Percentiles rank a stretch among this genome's conserved stretches.
phyloP scores from a whole-genome alignment of 345 rosid genomes.

The Aquilaria sinensis region DNA sequence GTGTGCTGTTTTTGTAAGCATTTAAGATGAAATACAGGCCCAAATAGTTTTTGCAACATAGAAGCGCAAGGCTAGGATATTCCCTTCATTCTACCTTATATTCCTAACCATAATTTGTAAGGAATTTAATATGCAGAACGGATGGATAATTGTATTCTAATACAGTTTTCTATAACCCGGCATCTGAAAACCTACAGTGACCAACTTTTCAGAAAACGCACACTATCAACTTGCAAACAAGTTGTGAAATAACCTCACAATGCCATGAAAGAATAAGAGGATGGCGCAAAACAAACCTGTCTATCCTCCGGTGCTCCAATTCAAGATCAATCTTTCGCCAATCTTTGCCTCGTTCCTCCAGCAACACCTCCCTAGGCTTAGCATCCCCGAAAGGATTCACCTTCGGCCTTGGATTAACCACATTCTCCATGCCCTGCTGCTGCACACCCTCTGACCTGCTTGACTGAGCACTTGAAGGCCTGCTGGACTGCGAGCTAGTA shows the following conservation, averaged over 20 bases:
- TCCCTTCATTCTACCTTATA: too few species aligned
- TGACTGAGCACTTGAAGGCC: constrained; percentile 92
- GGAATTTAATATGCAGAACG: too few species aligned
- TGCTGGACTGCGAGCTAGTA: constrained; percentile 81
- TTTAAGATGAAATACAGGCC: too few species aligned
- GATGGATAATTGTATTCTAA: too few species aligned
- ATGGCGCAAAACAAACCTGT: constrained; percentile 36
- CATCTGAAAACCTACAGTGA: not conserved
- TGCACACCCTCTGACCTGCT: constrained; percentile 69
- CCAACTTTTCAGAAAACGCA: not conserved
- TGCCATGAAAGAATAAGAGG: not conserved
- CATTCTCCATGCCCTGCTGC: constrained; percentile 50
- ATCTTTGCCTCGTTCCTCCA: constrained; percentile 82
- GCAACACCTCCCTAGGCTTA: constrained; percentile 87
- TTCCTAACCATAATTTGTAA: too few species aligned
- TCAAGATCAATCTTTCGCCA: constrained; percentile 91
- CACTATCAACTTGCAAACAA: not conserved
- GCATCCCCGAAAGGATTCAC: constrained; percentile 97
- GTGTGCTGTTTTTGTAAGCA: too few species aligned
- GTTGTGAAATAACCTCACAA: not conserved
- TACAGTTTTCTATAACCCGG: too few species aligned
- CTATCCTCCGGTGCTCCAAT: constrained; percentile 80
- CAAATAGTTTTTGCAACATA: too few species aligned
- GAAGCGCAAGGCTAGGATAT: too few species aligned
- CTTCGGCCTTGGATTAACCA: constrained; percentile 66